phyloP scores from a whole-genome alignment of 805 yeast genomes.

The Saccharomycopsis fermentans region DNA sequence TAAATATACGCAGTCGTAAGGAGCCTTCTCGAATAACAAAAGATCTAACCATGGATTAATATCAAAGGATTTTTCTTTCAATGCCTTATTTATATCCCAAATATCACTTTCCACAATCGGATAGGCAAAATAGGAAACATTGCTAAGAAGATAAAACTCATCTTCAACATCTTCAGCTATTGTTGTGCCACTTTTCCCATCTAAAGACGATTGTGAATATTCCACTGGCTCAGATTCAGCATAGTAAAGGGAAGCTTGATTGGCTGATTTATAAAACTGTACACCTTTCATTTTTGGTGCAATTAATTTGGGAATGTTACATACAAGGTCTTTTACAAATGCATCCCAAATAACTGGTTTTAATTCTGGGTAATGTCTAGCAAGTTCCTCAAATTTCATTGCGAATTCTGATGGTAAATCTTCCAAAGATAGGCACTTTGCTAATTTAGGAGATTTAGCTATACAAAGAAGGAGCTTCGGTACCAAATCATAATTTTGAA shows the following conservation, averaged over 20 bases:
- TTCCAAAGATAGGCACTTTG: conserved; percentile 43
- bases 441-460: conserved; percentile 38
- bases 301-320: conserved; percentile 33
- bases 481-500: conserved; percentile 34
- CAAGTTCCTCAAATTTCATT: conserved; percentile 62
- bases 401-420: conserved; percentile 53
- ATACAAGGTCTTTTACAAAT: conserved; percentile 33
- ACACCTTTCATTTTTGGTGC: conserved; percentile 27
- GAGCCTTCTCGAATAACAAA: conserved; percentile 41
- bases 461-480: conserved; percentile 35
- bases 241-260: conserved; percentile 33
- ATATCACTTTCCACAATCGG: conserved; percentile 44
- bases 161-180: conserved; percentile 34
- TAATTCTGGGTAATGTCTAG: conserved; percentile 72
- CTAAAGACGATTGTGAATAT: conserved; percentile 28
- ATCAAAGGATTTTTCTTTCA: conserved; percentile 22
- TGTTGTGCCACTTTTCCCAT: conserved; percentile 24
- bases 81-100: conserved; percentile 34
- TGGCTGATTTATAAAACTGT: conserved; percentile 33
- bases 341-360: conserved; percentile 47
- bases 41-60: conserved; percentile 39
- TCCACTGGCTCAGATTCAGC: conserved; percentile 31
- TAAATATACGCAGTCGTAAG: conserved; percentile 52
- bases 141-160: conserved; percentile 39
- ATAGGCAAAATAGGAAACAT: conserved; percentile 36